Base-by-base conservation (phyloP, 2,329 filamentous ascomycete genomes). In the Endocalyx cinctus region DNA sequence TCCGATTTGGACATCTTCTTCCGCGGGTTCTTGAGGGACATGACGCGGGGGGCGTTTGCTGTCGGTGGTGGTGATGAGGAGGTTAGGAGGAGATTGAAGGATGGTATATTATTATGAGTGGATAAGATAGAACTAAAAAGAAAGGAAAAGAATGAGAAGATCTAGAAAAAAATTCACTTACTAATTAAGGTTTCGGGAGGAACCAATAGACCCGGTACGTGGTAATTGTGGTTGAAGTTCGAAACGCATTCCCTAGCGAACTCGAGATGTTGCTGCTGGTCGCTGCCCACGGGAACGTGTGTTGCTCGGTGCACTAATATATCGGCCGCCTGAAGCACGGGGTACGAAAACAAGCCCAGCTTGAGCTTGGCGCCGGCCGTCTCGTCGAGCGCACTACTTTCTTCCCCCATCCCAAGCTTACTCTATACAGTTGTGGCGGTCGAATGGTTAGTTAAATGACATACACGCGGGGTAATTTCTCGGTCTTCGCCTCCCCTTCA, bases 1-100 rank as follows among this genome's bases (percentile, higher is more conserved):
- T 87, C 74, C 1, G 88, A 95, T 62, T 98, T 98, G 35, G 88
- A 95, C 92, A 98, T 98, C 58, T 98, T 98, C 33, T 76, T 69
- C 1, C 59, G 64, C 0, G 92, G 90, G 10, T 86, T 68, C 32
- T 76, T 79, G 15, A 98, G 75, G 13, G 88, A 94, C 89, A 96
- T 97, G 41, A 98, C 74, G 41, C 90, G 79, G 50, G 84, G 86
- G 3, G 84, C 77, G 5, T 85, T 81, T n/a, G 82, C 82, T 87
- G 12, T 23, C n/a, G 8, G 8, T 23, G 8, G n/a, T 23, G 8
- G n/a, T n/a, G n/a, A n/a, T n/a, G n/a, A n/a, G n/a, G n/a, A n/a
- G n/a, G n/a, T n/a, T n/a, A n/a, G n/a, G n/a, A n/a, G n/a, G n/a
- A n/a, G n/a, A n/a, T n/a, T n/a, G n/a, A n/a, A n/a, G n/a, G n/a